These are phyloP conservation scores for Hericium alpestre DNA, from an alignment of 768 basidiomycete genomes.

Conservation along the genomic window DNA sequence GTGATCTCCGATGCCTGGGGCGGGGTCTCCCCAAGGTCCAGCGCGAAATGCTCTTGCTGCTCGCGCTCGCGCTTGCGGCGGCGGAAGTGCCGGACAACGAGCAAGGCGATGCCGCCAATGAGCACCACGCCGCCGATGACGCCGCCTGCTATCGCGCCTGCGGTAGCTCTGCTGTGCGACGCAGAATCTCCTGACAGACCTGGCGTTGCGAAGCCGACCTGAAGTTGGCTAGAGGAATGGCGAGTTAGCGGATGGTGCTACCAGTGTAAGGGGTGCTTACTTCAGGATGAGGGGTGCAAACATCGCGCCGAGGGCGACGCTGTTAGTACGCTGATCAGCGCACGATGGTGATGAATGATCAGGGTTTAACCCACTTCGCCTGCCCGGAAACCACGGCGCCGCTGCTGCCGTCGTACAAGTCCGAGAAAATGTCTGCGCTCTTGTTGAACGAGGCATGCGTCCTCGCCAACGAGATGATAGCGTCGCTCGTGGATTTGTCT, in stretches of 20 bases:
- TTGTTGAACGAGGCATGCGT: neutral
- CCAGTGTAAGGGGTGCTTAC: neutral
- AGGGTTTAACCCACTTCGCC: neutral
- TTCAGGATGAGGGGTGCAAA: conserved; percentile 4
- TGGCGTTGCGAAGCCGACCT: too few relatives aligned
- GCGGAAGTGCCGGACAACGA: neutral
- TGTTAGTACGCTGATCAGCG: neutral
- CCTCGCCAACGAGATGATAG: neutral
- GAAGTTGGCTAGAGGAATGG: too few relatives aligned
- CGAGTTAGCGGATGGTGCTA: too few relatives aligned
- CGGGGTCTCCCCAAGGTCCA: neutral
- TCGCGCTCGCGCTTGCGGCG: neutral
- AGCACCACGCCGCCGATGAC: neutral
- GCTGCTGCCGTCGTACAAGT: neutral
- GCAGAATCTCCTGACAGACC: too few relatives aligned
- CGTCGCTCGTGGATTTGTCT: neutral
- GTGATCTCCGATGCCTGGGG: neutral
- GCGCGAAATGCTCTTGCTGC: neutral
- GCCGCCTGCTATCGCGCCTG: conserved; percentile 2
- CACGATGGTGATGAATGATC: too few relatives aligned
- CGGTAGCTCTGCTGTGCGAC: neutral
- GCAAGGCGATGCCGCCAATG: neutral
- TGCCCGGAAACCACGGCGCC: neutral
- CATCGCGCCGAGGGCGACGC: conserved; percentile 7
- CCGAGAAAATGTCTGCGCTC: neutral